Evolutionary conservation across 2,329 filamentous ascomycete genomes (phyloP), one percentile per base, ranked within the genome.

Genomic region (Penicillium italicum): DNA sequence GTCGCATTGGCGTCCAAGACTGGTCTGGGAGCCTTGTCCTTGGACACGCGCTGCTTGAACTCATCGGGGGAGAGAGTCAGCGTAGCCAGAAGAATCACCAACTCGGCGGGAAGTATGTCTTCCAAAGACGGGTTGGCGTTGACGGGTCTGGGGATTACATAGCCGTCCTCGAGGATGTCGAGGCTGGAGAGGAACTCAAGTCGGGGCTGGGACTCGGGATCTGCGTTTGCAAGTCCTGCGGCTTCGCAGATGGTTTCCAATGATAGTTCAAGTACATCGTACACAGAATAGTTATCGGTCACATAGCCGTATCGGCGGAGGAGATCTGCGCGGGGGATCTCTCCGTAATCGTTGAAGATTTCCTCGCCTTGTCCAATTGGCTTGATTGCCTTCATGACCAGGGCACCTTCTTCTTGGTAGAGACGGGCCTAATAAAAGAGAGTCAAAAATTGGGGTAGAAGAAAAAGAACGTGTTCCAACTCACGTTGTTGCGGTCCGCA

Each of bases 271-370:
- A 90, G 87, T 1, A 96, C 90, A 63, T 96, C 91, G 71, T 91
- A 91, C 38, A 86, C 80, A 10, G 85, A 77, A 65, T 96, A 92
- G 61, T 86, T 87, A 28, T 83, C 76, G 0, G 90, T 93, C n/a
- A 91, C 85, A 66, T 96, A 96, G 18, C 92, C 92, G 64, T 96
- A 96, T 14, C 91, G 82, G 34, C 92, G 81, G 11, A 96, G 80
- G 8, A 96, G 78, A 67, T 97, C 91, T 1, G 89, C 88, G 56
- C 89, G 88, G 10, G 91, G 88, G 3, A 95, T 82, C 6, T 91
- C 86, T 0, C 92, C 92, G 63, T 96, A 96, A 74, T 96, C 92
- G 70, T 96, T 96, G 69, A 92, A 84, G 18, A 96, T 84, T 71
- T 96, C 89, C 53, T 90, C 83, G 6, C 89, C 89, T 0, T 82